Base-by-base conservation (phyloP, 106 monocot species). In the Platanthera zijinensis region DNA sequence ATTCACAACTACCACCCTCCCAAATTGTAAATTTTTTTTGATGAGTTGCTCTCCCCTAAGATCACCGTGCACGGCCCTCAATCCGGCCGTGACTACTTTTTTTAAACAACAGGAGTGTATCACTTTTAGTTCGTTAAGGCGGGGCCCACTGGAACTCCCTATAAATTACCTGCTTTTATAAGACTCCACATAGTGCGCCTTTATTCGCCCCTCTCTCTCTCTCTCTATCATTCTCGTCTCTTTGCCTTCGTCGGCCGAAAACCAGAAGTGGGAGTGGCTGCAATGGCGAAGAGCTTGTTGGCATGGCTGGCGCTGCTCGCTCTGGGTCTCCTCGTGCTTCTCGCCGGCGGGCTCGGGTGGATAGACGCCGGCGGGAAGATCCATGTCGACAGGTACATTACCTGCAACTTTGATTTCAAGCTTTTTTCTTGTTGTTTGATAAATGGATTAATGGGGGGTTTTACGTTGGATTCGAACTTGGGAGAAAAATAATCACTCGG, bases 251-350 rank as follows among this genome's bases (percentile, higher is more conserved):
- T 14, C 45, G 45, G 13, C 5, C 4, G 2, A 72, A 51, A 11
- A 51, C 50, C 5, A 21, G 11, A 51, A 51, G 18, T 9, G 12
- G 70, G 48, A 14, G 51, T 50, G 72, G 18, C 72, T 72, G 21
- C n/a, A 72, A 72, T 72, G 72, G 49, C 72, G 49, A 72, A 72
- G 72, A 51, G 46, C 22, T 72, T 51, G 22, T 72, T 51, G 22
- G 51, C n/a, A 50, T 72, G 51, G n/a, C 15, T 72, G 49, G 2
- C 72, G 18, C 49, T 72, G 22, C 21, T 19, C 10, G n/a, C 51
- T 22, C 0, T 72, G 51, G 49, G 72, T 15, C 49, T 72, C 51
- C 72, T 72, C 49, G 51, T 72, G 72, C 72, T 72, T 51, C 51
- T 72, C 51, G 19, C 10, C 18, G 72, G 72, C 9, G 72, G 70